Evolutionary conservation across 495 filamentous ascomycete species (phyloP).

Genomic region (Thozetella sp.): DNA sequence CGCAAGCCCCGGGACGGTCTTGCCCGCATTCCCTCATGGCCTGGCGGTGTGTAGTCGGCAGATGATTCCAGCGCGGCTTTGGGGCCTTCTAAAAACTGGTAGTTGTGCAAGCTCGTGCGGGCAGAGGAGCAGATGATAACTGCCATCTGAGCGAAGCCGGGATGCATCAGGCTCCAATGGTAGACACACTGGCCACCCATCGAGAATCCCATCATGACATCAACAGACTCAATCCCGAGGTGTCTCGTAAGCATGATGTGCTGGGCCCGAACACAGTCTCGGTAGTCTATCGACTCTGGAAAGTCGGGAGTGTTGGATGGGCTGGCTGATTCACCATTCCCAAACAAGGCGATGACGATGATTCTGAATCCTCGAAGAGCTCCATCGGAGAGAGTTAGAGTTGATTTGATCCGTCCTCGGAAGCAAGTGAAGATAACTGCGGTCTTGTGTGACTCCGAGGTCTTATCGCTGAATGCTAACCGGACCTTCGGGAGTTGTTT

Average conservation of each 20-base stretch:
- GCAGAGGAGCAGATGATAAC: constrained; percentile 41
- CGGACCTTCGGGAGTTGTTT: constrained; percentile 15
- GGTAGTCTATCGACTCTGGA: constrained; percentile 26
- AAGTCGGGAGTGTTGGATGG: constrained; percentile 32
- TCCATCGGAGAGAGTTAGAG: constrained; percentile 34
- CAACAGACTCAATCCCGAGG: constrained; percentile 22
- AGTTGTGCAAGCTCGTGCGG: constrained; percentile 44
- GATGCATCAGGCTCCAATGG: constrained; percentile 41
- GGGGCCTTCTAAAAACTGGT: constrained; percentile 49
- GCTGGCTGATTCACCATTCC: constrained; percentile 36
- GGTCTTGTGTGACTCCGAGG: constrained; percentile 30
- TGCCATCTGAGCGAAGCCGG: constrained; percentile 34
- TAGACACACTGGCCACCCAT: constrained; percentile 54
- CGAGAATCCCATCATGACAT: constrained; percentile 41
- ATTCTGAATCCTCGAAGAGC: constrained; percentile 30
- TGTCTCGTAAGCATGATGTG: constrained; percentile 23
- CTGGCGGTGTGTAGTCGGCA: constrained; percentile 36
- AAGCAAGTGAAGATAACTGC: constrained; percentile 52
- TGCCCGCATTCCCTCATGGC: constrained; percentile 23
- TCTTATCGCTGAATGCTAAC: constrained; percentile 45
- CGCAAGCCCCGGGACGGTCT: constrained; percentile 27
- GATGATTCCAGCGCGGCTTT: constrained; percentile 34
- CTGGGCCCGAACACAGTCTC: constrained; percentile 34
- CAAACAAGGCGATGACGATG: constrained; percentile 37
- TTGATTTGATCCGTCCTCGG: constrained; percentile 41